A percentile compares a stretch with the other conserved stretches of the same genome.
Evolutionary conservation across 2,329 filamentous ascomycete species (phyloP).

Genomic region (Talaromyces sp.): DNA sequence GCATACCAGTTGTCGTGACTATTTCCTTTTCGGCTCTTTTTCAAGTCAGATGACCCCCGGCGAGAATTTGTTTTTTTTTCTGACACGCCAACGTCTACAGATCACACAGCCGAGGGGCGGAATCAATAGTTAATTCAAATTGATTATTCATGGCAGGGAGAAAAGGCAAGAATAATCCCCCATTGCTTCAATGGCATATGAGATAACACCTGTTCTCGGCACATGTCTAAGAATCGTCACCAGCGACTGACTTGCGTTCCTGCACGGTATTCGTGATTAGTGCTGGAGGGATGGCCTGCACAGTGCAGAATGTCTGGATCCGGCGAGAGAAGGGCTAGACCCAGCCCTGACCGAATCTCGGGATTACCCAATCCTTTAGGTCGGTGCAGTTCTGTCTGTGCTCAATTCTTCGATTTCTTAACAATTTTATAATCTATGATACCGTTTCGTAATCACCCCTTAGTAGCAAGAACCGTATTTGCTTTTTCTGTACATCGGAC

Average conservation of each 20-base stretch:
- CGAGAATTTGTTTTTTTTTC: conserved; percentile 5
- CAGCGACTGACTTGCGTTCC: background rate
- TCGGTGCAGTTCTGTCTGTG: background rate
- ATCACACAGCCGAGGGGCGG: background rate
- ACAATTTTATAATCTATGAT: background rate
- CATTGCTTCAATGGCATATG: background rate
- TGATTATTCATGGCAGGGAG: background rate
- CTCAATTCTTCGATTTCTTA: background rate
- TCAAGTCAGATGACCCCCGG: background rate
- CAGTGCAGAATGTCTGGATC: background rate
- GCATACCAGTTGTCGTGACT: background rate
- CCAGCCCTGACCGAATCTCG: background rate
- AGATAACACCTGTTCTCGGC: background rate
- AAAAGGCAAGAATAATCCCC: background rate
- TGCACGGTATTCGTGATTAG: too few species aligned
- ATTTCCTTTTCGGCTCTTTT: background rate
- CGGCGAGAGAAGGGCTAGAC: background rate
- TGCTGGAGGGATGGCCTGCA: too few species aligned
- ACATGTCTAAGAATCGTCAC: background rate
- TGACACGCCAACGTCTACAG: background rate
- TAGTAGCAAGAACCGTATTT: background rate
- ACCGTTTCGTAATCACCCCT: background rate
- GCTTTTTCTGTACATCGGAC: background rate
- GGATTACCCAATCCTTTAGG: background rate
- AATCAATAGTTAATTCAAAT: background rate